Base-by-base conservation (phyloP, 2,329 filamentous ascomycete genomes). In the Chalaropsis thielavioides region DNA sequence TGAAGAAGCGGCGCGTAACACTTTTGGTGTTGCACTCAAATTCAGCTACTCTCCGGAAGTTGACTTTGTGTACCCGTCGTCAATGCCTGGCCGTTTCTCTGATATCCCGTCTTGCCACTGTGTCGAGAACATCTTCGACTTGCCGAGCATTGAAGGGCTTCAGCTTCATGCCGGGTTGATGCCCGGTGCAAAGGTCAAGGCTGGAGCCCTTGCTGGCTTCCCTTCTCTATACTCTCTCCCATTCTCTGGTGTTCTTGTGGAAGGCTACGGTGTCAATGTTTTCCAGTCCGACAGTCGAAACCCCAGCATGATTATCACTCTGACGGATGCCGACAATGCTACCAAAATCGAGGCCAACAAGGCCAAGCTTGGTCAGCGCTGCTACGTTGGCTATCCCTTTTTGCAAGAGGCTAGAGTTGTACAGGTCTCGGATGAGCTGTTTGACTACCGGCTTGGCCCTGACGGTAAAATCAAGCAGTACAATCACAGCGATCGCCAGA, bases 271-370 rank as follows among this genome's bases (percentile, higher is more conserved):
- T 1, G 89, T 99, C 68, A 94, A 87, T 68, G 90, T 99, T 41
- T 99, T 99, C 78, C 91, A 96, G 72, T 86, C 92, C 70, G 94
- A 97, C 70, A 96, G 92, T 73, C 87, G 90, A 61, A 97, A 97
- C 72, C 92, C 96, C 74, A 99, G 92, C 74, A 92, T 97, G 85
- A 84, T 97, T 27, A 82, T 97, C 65, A 96, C 90, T 1, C 79
- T 99, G 61, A 80, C 86, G 40, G 87, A 90, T 44, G 83, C 89
- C 0, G 90, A 92, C 68, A 76, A 78, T 66, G 85, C 87, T 43
- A 85, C 87, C 60, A 88, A 83, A 68, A 79, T 86, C 24, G 85
- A 89, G 69, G 77, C 83, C 64, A 92, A 92, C 64, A 90, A 90
- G 73, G 76, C 79, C 61, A 92, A 90, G 72, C 81, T 99, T 56